Evolutionary conservation across 2,329 filamentous ascomycete species (phyloP).

Genomic region (Calonectria multiphialidica): DNA sequence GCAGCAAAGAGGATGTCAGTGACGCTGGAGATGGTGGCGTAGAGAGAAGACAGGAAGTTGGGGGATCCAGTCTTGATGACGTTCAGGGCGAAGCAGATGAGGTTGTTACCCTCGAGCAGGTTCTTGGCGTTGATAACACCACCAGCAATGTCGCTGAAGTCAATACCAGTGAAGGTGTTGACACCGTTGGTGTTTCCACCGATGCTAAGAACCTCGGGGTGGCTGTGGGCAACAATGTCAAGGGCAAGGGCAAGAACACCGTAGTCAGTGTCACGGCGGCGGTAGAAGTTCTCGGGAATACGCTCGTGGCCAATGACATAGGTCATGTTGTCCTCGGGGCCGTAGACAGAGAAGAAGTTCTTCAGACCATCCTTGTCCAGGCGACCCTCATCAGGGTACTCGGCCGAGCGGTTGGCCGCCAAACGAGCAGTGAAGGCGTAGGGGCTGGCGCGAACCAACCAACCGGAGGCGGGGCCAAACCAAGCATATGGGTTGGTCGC

Average conservation of each 20-base stretch:
- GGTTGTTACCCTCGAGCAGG: background rate
- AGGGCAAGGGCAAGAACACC: constrained; percentile 55
- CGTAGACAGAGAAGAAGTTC: constrained; percentile 60
- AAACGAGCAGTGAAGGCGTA: constrained; percentile 58
- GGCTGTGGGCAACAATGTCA: constrained; percentile 54
- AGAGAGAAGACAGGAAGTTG: background rate
- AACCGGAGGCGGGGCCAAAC: constrained; percentile 64
- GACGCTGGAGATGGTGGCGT: background rate
- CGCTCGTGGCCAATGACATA: constrained; percentile 62
- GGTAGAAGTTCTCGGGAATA: constrained; percentile 66
- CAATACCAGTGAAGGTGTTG: constrained; percentile 63
- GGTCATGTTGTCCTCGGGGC: constrained; percentile 49
- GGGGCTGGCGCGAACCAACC: constrained; percentile 61
- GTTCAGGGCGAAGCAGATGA: background rate
- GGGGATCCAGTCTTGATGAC: background rate
- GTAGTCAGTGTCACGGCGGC: constrained; percentile 55
- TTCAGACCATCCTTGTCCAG: constrained; percentile 51
- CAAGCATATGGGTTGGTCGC: constrained; percentile 66
- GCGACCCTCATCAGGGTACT: constrained; percentile 50
- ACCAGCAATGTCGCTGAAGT: constrained; percentile 55
- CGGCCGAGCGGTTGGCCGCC: constrained; percentile 57
- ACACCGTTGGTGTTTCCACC: constrained; percentile 65
- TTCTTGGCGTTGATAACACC: background rate
- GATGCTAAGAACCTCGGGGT: constrained; percentile 57
- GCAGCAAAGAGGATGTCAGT: background rate